These are phyloP conservation scores for Hamigera avellanea DNA, from an alignment of 495 filamentous ascomycete genomes.

Conservation along the genomic window DNA sequence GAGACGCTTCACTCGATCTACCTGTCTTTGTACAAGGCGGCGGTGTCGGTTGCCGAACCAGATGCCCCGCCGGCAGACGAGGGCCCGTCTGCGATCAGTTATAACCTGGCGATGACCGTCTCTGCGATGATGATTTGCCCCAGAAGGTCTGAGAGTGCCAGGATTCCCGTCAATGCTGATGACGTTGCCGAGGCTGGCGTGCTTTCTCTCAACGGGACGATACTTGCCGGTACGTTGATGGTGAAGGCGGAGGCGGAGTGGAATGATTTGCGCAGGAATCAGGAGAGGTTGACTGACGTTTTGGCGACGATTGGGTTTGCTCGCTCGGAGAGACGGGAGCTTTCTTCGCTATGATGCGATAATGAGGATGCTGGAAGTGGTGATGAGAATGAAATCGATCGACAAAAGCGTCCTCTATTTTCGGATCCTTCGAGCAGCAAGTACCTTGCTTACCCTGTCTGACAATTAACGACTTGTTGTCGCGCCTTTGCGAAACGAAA, in stretches of 20 bases:
- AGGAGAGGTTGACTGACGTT: slow-evolving; percentile 38
- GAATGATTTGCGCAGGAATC: slow-evolving; percentile 44
- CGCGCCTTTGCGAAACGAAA: too few relatives aligned
- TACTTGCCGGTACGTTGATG: slow-evolving; percentile 70
- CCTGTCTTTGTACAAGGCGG: slow-evolving; percentile 41
- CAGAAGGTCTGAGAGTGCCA: slow-evolving; percentile 32
- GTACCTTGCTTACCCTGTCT: too few relatives aligned
- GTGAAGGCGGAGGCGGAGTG: slow-evolving; percentile 66
- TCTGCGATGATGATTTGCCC: slow-evolving; percentile 59
- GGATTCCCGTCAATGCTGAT: slow-evolving; percentile 17
- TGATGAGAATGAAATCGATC: too few relatives aligned
- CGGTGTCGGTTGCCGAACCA: slow-evolving; percentile 24
- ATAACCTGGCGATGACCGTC: slow-evolving; percentile 70
- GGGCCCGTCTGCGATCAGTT: slow-evolving; percentile 44
- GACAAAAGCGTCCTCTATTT: too few relatives aligned
- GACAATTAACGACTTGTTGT: too few relatives aligned
- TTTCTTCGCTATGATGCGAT: slow-evolving; percentile 14
- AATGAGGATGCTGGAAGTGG: background rate
- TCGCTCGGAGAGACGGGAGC: slow-evolving; percentile 9
- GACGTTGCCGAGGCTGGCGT: slow-evolving; percentile 39
- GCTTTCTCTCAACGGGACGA: slow-evolving; percentile 63
- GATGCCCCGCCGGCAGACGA: background rate
- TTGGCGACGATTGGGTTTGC: slow-evolving; percentile 52
- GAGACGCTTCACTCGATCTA: slow-evolving; percentile 36
- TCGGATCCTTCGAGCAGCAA: too few relatives aligned